These are phyloP conservation scores for Sporothrix schenckii DNA, from an alignment of 2,329 filamentous ascomycete genomes.

Conservation along the genomic window DNA sequence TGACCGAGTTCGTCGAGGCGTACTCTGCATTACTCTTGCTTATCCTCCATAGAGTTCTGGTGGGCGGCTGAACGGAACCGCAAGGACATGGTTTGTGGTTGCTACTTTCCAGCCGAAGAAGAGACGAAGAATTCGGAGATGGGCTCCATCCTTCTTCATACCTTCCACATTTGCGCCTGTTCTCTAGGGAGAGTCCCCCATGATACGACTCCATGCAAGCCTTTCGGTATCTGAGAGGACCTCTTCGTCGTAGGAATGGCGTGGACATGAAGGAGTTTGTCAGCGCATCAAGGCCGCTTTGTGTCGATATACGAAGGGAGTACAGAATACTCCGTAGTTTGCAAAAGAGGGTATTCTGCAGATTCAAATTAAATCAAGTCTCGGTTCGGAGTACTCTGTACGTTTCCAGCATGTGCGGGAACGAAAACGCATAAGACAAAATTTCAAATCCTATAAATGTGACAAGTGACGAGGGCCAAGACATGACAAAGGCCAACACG, in stretches of 20 bases:
- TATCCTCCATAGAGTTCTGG: not conserved
- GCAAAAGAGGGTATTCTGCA: not conserved
- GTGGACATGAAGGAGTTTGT: not conserved
- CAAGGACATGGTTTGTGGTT: not conserved
- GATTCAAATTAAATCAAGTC: not conserved
- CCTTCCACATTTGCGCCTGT: not conserved
- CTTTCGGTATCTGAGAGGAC: not conserved
- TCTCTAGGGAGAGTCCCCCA: not conserved
- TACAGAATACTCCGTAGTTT: no score
- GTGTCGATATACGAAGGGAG: not conserved
- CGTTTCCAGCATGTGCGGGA: not conserved
- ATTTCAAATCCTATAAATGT: not conserved
- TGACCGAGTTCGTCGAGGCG: not conserved
- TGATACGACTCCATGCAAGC: not conserved
- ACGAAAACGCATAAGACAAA: not conserved
- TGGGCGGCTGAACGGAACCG: not conserved
- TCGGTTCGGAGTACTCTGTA: no score
- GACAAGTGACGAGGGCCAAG: slow-evolving; percentile 15
- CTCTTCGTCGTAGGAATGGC: not conserved
- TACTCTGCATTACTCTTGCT: not conserved
- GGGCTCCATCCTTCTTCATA: not conserved
- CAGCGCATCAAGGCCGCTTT: not conserved
- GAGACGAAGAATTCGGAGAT: not conserved
- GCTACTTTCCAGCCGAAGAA: not conserved
- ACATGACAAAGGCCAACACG: not conserved